Percentiles rank a stretch among this genome's conserved stretches.
Evolutionary conservation across 306 rosid species (phyloP).

Genomic region (Cicer chorassanicum): DNA sequence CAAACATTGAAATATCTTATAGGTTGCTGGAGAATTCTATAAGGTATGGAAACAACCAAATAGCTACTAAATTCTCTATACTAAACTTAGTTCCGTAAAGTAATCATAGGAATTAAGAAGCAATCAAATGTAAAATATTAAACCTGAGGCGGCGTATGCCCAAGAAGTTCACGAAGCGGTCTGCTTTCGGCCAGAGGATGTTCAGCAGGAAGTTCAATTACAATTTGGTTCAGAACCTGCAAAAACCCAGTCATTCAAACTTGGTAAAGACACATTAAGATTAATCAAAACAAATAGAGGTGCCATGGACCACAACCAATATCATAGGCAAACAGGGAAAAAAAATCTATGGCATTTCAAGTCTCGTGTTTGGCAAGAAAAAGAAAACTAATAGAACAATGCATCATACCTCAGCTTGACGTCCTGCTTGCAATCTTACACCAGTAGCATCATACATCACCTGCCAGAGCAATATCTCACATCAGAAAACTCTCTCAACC

Average conservation of each 20-base stretch:
- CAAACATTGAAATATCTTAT: conserved; percentile 29
- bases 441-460: conserved; percentile 99
- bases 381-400: conserved; percentile 38
- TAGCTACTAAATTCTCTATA: conserved; percentile 6
- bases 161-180: conserved; percentile 97
- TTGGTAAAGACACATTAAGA: conserved; percentile 25
- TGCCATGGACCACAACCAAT: neutral
- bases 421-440: conserved; percentile 97
- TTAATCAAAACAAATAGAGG: conserved; percentile 29
- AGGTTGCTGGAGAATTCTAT: conserved; percentile 29
- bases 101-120: conserved; percentile 32
- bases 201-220: conserved; percentile 94
- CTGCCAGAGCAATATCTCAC: conserved; percentile 60
- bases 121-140: conserved; percentile 34
- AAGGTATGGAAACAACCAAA: conserved; percentile 21
- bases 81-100: conserved; percentile 29
- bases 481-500: conserved; percentile 50
- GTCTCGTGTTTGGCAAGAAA: conserved; percentile 25
- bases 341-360: conserved; percentile 23
- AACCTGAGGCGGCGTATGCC: conserved; percentile 99
- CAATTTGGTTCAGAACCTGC: conserved; percentile 95
- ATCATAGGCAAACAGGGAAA: conserved; percentile 27
- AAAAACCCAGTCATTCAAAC: conserved; percentile 33
- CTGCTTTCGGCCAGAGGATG: conserved; percentile 97
- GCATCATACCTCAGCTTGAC: conserved; percentile 94